Evolutionary conservation across 1,284 basidiomycete genomes (phyloP), one percentile per base, ranked within the genome.

Genomic region (Boletellus deceptivus): DNA sequence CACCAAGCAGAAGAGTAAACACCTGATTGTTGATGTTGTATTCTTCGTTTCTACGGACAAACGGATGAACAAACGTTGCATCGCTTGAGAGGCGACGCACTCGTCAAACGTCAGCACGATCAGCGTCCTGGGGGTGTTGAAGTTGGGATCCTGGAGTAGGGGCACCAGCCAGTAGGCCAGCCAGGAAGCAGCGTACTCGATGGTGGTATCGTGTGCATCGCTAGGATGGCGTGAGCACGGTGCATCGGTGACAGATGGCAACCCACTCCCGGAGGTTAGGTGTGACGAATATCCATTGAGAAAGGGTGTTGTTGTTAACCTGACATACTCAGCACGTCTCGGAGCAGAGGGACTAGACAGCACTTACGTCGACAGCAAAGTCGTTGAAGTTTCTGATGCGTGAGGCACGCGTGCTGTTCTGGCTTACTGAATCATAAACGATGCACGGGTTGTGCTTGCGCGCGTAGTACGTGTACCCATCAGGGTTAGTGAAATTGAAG

Each of bases 331-430:
- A 53, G 35, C 8, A 31, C 50, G 18, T 27, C 13, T 6, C 3
- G 4, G 16, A 37, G 5, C 25, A 17, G 40, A 34, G 43, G 37
- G n/a, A 48, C 25, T n/a, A 29, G 18, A 34, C 25, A 24, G 33
- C 10, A 47, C 58, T 43, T 73, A 80, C 67, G 56, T 86, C 83
- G 41, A 69, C 61, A 6, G 77, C 73, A 53, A 83, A 79, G 62
- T 83, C 74, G 52, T 83, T 84, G 64, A 85, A 86, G 69, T 84
- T 87, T 45, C 84, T 76, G 49, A 82, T 75, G n/a, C 77, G 73
- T 9, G 67, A 55, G 6, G 73, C 71, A 29, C 83, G 78, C 0
- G 67, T 59, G 1, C 73, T 54, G 33, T 73, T 69, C 45, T 61
- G 62, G 6, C 74, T 70, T 35, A 83, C 66, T 0, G 76, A 76